Base-by-base conservation (phyloP, 2,329 filamentous ascomycete species). In the Pseudocercospora ulei region DNA sequence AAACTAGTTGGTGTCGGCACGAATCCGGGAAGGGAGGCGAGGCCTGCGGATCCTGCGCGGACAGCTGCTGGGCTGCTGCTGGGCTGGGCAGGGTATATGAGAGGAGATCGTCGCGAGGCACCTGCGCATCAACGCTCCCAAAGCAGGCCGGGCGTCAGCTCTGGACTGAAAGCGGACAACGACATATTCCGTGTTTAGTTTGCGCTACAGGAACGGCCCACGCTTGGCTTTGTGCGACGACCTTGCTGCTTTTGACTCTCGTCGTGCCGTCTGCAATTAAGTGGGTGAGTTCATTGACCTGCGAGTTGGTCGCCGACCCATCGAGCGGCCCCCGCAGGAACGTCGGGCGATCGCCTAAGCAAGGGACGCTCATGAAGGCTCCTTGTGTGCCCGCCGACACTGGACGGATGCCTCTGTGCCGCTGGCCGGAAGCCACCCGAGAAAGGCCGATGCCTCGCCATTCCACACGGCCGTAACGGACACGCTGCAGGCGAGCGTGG, bases 361-460 rank as follows among this genome's bases (percentile, higher is more conserved):
- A 49, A 47, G 47, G 47, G 43, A 41, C 42, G 45, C n/a, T 27
- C 25, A 8, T 33, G 40, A 46, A 33, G 31, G 35, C 29, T 39
- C 39, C 29, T 46, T 46, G 44, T 46, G 44, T 46, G 29, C 33
- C 44, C 44, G 27, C 28, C 20, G 12, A 29, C 25, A 29, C 18
- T 27, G 35, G 25, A 27, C 47, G 41, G 38, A 38, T 41, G 28
- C 38, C 38, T 39, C 46, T 46, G 45, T 48, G 47, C 47, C 42
- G 45, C 45, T 48, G 45, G 42, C 45, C 46, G 45, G 38, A 35
- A 41, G 46, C 43, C 43, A 39, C 46, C 47, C 46, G 48, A 48
- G 46, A 42, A 48, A 45, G 43, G 39, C 48, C 48, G 47, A 43
- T 41, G 39, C 36, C 44, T 39, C 29, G 47, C 47, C 47, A 42